Evolutionary conservation across 768 basidiomycete genomes (phyloP), one percentile per base, ranked within the genome.

Genomic region (Naganishia onofrii): DNA sequence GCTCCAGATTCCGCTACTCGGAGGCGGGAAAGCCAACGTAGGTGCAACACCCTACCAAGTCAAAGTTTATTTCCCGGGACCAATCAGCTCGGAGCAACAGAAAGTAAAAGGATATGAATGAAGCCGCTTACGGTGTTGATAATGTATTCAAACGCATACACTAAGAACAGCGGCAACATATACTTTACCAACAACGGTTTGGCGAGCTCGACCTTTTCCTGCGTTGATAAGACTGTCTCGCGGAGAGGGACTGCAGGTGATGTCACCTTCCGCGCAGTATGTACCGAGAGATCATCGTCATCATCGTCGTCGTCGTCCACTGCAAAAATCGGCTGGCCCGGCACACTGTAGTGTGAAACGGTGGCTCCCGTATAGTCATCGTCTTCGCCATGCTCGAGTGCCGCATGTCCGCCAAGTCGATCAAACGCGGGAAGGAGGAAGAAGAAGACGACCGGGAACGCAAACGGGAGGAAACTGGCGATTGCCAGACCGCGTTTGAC

Each of bases 11-110:
- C 86, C 85, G 0, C 84, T 77, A 0, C 85, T 84, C 0, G 94
- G 93, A 13, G 95, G 85, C 6, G 92, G 88, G 78, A 94, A 98
- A 6, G 97, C 79, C 21, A 98, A 83, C 0, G 93, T 95, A 0
- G 95, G 94, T 21, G 92, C 85, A 9, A 97, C 87, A 36, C 95
- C 95, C 88, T 92, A 17, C 38, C 70, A 36, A 4, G 12, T 36
- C 13, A 26, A 31, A 31, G 10, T 42, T 15, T 2, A 42, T 17
- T 12, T 12, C 34, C 6, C 12, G 34, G 34, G 34, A n/a, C n/a
- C n/a, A 36, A 36, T 36, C 42, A 42, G 42, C 42, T 10, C 15
- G 8, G 42, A 8, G 15, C 42, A 12, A 12, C 42, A 42, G 42
- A 15, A 42, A 42, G 15, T n/a, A 26, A 38, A 36, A n/a, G 31